Percentiles rank a stretch among this genome's conserved stretches.
phyloP scores from a whole-genome alignment of 768 basidiomycete genomes.

The Tylopilus subfusipes region DNA sequence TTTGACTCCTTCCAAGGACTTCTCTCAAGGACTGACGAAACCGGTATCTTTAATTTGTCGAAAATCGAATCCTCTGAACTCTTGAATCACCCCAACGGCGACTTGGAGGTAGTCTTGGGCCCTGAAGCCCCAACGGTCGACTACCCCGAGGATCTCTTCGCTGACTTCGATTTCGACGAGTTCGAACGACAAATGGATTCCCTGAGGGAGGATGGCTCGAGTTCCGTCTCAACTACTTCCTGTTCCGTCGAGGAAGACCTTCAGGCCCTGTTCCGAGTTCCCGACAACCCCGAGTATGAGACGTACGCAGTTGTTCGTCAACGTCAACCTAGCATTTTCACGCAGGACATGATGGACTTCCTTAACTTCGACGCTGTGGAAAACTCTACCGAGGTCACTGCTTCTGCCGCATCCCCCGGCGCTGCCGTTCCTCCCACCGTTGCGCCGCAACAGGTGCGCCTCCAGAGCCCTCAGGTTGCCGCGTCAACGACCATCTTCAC shows the following conservation, averaged over 20 bases:
- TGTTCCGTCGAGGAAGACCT: conserved; percentile 16
- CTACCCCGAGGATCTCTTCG: conserved; percentile 18
- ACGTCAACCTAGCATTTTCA: conserved; percentile 21
- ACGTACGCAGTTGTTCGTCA: conserved; percentile 12
- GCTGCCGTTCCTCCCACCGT: conserved; percentile 10
- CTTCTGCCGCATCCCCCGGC: neutral
- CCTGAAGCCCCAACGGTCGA: neutral
- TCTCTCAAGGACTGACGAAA: conserved; percentile 31
- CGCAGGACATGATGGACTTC: conserved; percentile 36
- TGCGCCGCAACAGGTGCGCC: conserved; percentile 25
- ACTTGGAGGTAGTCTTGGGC: conserved; percentile 35
- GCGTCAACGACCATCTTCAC: conserved; percentile 24
- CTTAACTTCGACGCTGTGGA: conserved; percentile 35
- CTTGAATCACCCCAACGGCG: conserved; percentile 33
- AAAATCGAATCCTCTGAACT: conserved; percentile 33
- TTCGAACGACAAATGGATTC: conserved; percentile 8
- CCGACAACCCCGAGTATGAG: conserved; percentile 11
- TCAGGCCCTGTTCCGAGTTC: conserved; percentile 18
- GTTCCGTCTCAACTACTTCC: neutral
- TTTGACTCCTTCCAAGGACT: conserved; percentile 30
- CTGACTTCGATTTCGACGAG: conserved; percentile 21
- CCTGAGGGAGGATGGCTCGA: conserved; percentile 1
- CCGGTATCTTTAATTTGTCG: conserved; percentile 35
- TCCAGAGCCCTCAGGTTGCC: conserved; percentile 12
- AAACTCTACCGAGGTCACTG: conserved; percentile 3